Percentiles rank a stretch among this genome's conserved stretches.
Conservation (phyloP, 73 alveolate genomes). For the Breviolum minutum region DNA sequence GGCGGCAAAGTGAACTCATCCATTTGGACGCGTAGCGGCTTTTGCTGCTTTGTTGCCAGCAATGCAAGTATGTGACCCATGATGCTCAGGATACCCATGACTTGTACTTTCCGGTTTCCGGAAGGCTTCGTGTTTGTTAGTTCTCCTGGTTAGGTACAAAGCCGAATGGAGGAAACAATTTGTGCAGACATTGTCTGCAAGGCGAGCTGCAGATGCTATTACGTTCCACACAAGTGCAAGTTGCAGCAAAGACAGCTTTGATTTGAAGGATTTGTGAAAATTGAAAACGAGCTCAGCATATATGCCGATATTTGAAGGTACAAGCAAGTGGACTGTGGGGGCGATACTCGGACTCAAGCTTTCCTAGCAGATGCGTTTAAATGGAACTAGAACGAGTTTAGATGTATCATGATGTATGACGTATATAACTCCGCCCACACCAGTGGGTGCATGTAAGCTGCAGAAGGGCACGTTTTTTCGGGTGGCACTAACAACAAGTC, state of each 20-base stretch:
- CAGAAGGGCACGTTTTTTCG: too few species aligned
- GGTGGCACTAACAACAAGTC: too few species aligned
- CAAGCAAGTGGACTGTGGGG: conserved; percentile 64
- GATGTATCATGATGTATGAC: too few species aligned
- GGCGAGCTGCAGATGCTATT: background rate
- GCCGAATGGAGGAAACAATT: conserved; percentile 54
- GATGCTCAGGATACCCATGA: background rate
- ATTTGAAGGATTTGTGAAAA: background rate
- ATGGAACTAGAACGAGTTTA: background rate
- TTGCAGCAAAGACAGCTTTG: too few species aligned
- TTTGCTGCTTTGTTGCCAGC: conserved; percentile 95
- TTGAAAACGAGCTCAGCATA: background rate
- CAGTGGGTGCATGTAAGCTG: too few species aligned
- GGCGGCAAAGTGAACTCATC: conserved; percentile 33
- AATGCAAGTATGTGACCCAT: conserved; percentile 54
- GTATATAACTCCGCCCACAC: too few species aligned
- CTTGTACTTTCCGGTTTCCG: background rate
- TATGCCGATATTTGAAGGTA: background rate
- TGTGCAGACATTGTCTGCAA: conserved; percentile 47
- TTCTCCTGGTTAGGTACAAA: conserved; percentile 30
- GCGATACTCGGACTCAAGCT: conserved; percentile 14
- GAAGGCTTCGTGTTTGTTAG: background rate
- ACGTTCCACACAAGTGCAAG: background rate
- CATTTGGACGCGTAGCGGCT: conserved; percentile 44
- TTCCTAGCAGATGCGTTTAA: too few species aligned